phyloP scores from a whole-genome alignment of 495 filamentous ascomycete species.

The Tuber umbilicatum region DNA sequence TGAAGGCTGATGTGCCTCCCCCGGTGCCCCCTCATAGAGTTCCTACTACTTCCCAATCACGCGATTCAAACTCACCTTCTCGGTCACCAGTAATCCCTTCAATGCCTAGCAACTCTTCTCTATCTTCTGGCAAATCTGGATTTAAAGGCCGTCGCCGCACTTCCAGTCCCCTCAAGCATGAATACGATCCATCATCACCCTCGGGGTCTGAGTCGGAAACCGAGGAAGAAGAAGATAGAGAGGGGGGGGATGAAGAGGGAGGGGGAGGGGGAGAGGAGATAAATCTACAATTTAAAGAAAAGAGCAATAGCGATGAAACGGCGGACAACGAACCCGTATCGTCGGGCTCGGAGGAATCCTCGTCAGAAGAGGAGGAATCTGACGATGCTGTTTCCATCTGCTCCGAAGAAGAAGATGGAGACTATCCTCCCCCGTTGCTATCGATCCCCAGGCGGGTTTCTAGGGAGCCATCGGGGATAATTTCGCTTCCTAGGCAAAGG shows the following conservation, averaged over 20 bases:
- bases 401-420: slow-evolving; percentile 43
- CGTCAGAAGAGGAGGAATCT: slow-evolving; percentile 54
- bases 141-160: slow-evolving; percentile 51
- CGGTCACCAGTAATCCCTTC: slow-evolving; percentile 37
- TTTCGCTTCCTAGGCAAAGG: slow-evolving; percentile 32
- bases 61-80: slow-evolving; percentile 49
- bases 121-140: slow-evolving; percentile 25
- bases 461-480: slow-evolving; percentile 30
- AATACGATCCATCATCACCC: slow-evolving; percentile 87
- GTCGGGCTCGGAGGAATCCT: slow-evolving; percentile 49
- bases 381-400: slow-evolving; percentile 45
- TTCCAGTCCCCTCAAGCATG: slow-evolving; percentile 94
- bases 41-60: slow-evolving; percentile 44
- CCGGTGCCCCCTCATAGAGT: slow-evolving; percentile 52
- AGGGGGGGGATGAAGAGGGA: slow-evolving; percentile 44
- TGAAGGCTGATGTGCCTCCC: slow-evolving; percentile 46
- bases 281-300: slow-evolving; percentile 32
- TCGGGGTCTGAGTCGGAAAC: slow-evolving; percentile 47
- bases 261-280: slow-evolving; percentile 50
- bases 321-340: slow-evolving; percentile 43
- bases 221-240: slow-evolving; percentile 50
- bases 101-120: slow-evolving; percentile 44
- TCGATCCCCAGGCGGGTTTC: slow-evolving; percentile 41
- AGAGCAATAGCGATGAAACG: slow-evolving; percentile 3
- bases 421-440: slow-evolving; percentile 44